phyloP scores from a whole-genome alignment of 805 yeast genomes.

The Teunomyces stri region DNA sequence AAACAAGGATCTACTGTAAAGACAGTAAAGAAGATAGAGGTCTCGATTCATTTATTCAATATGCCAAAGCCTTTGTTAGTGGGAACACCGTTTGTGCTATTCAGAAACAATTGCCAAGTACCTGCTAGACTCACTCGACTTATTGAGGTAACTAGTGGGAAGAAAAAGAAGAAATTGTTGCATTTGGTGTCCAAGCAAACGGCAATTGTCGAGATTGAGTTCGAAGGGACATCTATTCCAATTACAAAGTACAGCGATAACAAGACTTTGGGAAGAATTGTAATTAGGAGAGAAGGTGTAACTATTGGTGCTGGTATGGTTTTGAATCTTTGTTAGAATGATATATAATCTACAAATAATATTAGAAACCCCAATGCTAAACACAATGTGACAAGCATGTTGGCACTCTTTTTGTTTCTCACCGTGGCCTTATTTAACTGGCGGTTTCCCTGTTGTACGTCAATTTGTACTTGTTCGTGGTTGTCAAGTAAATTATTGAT shows the following conservation, averaged over 20 bases:
- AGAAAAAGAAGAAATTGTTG: conserved; percentile 26
- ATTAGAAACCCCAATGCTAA: conserved; percentile 55
- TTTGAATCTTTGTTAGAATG: conserved; percentile 15
- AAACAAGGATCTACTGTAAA: conserved; percentile 23
- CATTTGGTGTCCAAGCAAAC: conserved; percentile 60
- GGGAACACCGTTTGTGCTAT: conserved; percentile 76
- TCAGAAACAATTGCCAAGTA: conserved; percentile 69
- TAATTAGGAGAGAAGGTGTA: conserved; percentile 64
- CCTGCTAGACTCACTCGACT: conserved; percentile 64
- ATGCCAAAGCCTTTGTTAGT: conserved; percentile 68
- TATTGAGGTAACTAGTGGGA: conserved; percentile 20
- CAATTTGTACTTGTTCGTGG: conserved; percentile 63
- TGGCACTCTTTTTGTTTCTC: conserved; percentile 58
- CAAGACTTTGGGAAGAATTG: conserved; percentile 61
- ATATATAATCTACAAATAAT: conserved; percentile 51
- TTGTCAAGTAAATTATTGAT: conserved; percentile 62
- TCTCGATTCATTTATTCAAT: conserved; percentile 33
- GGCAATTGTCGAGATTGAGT: conserved; percentile 56
- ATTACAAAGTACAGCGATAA: conserved; percentile 47
- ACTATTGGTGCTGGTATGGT: conserved; percentile 69
- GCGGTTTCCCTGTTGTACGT: conserved; percentile 68
- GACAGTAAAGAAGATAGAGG: conserved; percentile 27
- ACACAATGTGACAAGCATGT: conserved; percentile 53
- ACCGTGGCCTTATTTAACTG: conserved; percentile 67
- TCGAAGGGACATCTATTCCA: conserved; percentile 51